These are phyloP conservation scores for Chrysochromulina parva DNA, from an alignment of 78 protist species.

Conservation along the genomic window DNA sequence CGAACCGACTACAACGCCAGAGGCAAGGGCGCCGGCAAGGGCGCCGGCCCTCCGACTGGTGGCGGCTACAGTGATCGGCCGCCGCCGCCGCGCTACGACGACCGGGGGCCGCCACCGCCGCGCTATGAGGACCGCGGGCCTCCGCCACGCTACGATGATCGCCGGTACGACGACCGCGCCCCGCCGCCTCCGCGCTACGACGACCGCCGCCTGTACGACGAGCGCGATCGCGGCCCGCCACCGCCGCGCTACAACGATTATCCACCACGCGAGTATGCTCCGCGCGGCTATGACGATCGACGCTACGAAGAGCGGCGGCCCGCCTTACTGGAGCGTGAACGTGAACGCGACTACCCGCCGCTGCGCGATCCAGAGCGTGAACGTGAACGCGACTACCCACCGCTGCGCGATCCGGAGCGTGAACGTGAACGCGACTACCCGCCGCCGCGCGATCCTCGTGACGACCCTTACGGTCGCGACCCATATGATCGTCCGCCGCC, in stretches of 20 bases:
- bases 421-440: too few species aligned
- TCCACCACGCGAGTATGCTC: background rate
- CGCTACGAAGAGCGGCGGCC: too few species aligned
- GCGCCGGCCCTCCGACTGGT: background rate
- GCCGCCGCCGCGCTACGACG: background rate
- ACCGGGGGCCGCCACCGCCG: background rate
- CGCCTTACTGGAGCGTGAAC: too few species aligned
- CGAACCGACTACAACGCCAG: background rate
- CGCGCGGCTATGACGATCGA: background rate
- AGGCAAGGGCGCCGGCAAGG: too few species aligned
- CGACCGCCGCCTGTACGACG: background rate
- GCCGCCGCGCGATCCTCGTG: too few species aligned
- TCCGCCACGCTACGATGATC: background rate
- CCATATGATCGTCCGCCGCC: background rate
- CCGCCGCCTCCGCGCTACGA: background rate
- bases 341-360: too few species aligned
- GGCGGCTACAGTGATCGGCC: background rate
- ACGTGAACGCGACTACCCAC: too few species aligned
- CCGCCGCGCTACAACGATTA: background rate
- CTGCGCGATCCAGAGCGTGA: too few species aligned
- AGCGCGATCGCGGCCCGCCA: too few species aligned
- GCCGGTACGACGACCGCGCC: background rate
- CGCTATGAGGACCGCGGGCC: background rate
- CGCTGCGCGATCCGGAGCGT: too few species aligned
- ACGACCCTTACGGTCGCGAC: too few species aligned